phyloP scores from a whole-genome alignment of 2,329 filamentous ascomycete genomes.

The Rhynchosporium agropyri region DNA sequence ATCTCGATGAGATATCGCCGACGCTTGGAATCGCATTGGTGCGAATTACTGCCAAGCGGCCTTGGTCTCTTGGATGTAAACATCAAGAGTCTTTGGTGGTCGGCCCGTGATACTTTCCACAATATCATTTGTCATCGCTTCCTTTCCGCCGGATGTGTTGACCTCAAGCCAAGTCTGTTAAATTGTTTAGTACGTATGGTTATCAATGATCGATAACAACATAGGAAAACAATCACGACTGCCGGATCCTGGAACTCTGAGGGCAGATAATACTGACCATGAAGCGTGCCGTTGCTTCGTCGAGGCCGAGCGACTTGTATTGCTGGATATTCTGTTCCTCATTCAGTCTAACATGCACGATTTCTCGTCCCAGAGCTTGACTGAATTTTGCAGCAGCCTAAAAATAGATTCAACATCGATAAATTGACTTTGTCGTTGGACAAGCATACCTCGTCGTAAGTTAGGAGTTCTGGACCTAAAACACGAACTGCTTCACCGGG shows the following conservation, averaged over 20 bases:
- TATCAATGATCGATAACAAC: too few relatives aligned
- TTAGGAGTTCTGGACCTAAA: constrained; percentile 41
- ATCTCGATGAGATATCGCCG: constrained; percentile 3
- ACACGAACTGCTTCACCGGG: constrained; percentile 45
- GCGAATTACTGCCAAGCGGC: constrained; percentile 17
- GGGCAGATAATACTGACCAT: neutral
- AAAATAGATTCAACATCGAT: constrained; percentile 4
- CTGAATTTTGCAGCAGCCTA: constrained; percentile 30
- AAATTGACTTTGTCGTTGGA: neutral
- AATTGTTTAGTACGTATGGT: too few relatives aligned
- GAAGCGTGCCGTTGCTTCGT: constrained; percentile 21
- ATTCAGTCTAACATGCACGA: constrained; percentile 27
- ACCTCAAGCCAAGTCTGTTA: constrained; percentile 17
- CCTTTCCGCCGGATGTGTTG: constrained; percentile 18
- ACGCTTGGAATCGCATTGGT: constrained; percentile 1
- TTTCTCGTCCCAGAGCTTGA: constrained; percentile 24
- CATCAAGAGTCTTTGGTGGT: constrained; percentile 23
- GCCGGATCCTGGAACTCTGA: too few relatives aligned
- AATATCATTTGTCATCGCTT: constrained; percentile 25
- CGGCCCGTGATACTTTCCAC: constrained; percentile 26
- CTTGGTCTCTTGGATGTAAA: constrained; percentile 25
- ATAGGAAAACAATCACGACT: too few relatives aligned
- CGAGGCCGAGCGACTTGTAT: constrained; percentile 18
- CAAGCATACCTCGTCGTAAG: constrained; percentile 40
- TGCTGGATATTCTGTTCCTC: constrained; percentile 21